Evolutionary conservation across 257 asterid species (phyloP).

Genomic region (Nemophila menziesii): DNA sequence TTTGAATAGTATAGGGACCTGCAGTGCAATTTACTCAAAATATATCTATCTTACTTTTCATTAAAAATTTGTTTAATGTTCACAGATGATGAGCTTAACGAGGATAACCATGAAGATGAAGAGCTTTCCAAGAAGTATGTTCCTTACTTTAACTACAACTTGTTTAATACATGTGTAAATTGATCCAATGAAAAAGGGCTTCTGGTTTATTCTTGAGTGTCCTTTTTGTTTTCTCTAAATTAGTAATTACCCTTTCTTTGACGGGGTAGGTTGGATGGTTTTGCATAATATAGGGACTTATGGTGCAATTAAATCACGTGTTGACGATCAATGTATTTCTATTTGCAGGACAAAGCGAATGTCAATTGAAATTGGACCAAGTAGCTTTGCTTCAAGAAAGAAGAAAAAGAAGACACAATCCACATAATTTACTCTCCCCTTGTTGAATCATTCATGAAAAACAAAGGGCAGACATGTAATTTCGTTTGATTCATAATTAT

Average conservation of each 20-base stretch:
- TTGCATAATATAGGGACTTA: background rate
- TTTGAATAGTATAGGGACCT: no score
- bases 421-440: constrained; percentile 7
- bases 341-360: constrained; percentile 64
- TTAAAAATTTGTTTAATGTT: constrained; percentile 8
- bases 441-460: constrained; percentile 1
- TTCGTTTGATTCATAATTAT: constrained; percentile 6
- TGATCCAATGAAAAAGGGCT: background rate
- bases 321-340: background rate
- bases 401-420: constrained; percentile 62
- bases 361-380: constrained; percentile 66
- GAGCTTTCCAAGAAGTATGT: constrained; percentile 61
- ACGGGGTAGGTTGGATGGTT: background rate
- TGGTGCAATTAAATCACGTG: background rate
- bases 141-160: background rate
- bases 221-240: background rate
- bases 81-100: constrained; percentile 37
- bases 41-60: background rate
- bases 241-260: background rate
- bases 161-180: background rate
- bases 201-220: background rate
- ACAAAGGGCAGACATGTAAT: constrained; percentile 1
- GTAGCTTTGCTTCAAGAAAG: constrained; percentile 65
- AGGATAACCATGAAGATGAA: constrained; percentile 29
- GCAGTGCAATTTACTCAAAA: no score